phyloP scores from a whole-genome alignment of 2,329 filamentous ascomycete genomes.

The Botrytis fabae region DNA sequence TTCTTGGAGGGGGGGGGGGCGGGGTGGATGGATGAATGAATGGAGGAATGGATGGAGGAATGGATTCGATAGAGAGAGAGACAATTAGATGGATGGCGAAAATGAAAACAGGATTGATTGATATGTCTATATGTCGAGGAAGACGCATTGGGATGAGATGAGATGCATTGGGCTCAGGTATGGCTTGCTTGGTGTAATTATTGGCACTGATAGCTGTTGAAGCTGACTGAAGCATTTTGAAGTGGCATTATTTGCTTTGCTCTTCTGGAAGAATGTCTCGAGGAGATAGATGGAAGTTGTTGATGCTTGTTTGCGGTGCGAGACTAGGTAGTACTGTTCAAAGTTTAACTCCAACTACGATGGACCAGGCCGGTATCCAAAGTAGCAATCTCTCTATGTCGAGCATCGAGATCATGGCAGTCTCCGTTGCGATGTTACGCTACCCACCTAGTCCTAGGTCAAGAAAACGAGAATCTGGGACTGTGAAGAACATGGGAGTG shows the following conservation, averaged over 20 bases:
- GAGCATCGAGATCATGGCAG: background rate
- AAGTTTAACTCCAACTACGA: background rate
- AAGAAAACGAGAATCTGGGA: background rate
- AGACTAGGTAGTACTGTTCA: background rate
- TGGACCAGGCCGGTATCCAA: background rate
- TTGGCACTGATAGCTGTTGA: background rate
- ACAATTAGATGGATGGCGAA: background rate
- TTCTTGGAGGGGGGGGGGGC: too few relatives aligned
- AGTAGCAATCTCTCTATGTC: background rate
- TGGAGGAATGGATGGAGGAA: background rate
- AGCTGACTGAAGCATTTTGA: background rate
- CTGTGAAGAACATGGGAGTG: background rate
- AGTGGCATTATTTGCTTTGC: background rate
- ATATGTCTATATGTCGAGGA: background rate
- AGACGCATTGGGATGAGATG: background rate
- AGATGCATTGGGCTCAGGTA: background rate
- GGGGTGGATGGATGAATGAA: background rate
- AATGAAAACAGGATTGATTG: background rate
- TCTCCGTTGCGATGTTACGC: background rate
- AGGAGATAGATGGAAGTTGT: background rate
- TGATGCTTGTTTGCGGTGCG: background rate
- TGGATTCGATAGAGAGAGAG: background rate
- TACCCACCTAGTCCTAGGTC: background rate
- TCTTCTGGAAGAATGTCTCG: background rate
- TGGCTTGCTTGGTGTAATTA: slow-evolving; percentile 1